Base-by-base conservation (phyloP, 495 filamentous ascomycete genomes). In the Penicillium antarcticum region DNA sequence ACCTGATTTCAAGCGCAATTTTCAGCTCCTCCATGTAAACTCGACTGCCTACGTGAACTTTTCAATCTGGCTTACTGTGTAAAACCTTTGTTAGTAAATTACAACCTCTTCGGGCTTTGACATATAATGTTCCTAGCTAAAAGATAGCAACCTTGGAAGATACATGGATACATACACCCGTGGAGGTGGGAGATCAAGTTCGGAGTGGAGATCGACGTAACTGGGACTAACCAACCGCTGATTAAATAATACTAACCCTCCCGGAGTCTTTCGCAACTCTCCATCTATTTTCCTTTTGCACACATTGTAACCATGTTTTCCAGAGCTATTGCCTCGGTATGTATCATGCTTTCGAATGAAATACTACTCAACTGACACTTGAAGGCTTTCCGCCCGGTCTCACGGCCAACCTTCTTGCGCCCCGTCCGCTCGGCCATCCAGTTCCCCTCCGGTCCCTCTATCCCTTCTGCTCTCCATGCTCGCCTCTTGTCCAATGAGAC, bases 401-500 rank as follows among this genome's bases (percentile, higher is more conserved):
- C 66, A 13, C 62, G 67, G 45, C 62, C 65, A 31, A 43, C 63
- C 5, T 42, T 42, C 33, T 46, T 68, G 42, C 54, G 54, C 18
- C 61, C 66, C 55, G 53, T 63, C 18, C 61, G 58, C 32, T 44
- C 61, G 29, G 66, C 62, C 44, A 62, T 65, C 47, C 60, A 52
- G 31, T 42, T 65, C 12, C 67, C 72, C 14, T 23, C 47, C 17
- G 47, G 47, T 2, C 47, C 47, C 31, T 33, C 47, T 31, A 42
- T 49, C 39, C 47, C 47, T 10, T 72, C 68, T 11, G 45, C 56
- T 42, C 56, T 71, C 36, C 65, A 75, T 45, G 62, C 80, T 34
- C 87, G 91, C 16, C 74, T 86, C 14, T 79, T 98, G 33, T 96
- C 94, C 11, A 76, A 83, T 24, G 82, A 90, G 55, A 91, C 86